Base-by-base conservation (phyloP, 192 early-diverging fungal species). In the Coemansia reversa region DNA sequence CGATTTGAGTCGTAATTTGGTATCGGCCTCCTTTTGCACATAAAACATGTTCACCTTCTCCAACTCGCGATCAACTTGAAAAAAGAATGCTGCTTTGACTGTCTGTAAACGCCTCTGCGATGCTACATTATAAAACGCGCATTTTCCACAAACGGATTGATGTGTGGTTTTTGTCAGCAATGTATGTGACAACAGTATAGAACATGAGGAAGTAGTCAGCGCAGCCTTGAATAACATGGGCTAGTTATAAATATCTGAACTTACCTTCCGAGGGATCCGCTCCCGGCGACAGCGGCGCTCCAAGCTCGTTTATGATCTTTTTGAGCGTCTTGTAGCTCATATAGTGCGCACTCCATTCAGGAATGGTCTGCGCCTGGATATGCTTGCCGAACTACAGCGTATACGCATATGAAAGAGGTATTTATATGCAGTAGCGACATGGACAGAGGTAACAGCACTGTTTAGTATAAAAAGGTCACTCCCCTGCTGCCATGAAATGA, bases 41-140 rank as follows among this genome's bases (percentile, higher is more conserved):
- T 99, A 99, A 65, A 99, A 99, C 4, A 85, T 81, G 69, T 97
- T 99, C 76, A 99, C 90, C 83, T 97, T 96, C 81, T 99, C 97
- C 23, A 99, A 75, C 75, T 99, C 97, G 32, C 97, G 87, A 75
- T 99, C 97, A 35, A 99, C 86, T 55, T 92, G 94, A 84, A 92
- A 98, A 75, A 99, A 99, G 79, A 99, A 99, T 27, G 91, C 88
- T 0, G 94, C 92, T 67, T 97, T 99, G 65, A 94, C 88, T 5
- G 91, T 90, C 70, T 94, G 86, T 51, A 95, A 64, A 58, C 76
- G 76, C 58, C 66, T 61, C 35, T 77, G 74, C 6, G 75, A 59
- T 12, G 74, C 74, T 69, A 68, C 20, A 58, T 0, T 19, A 51
- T 24, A 11, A 14, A 16, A 24, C 24, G 29, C 7, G 29, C 1